Percentiles rank a stretch among this genome's conserved stretches.
These are phyloP conservation scores for Solanum peruvianum DNA, from an alignment of 257 asterid species.

Conservation along the genomic window DNA sequence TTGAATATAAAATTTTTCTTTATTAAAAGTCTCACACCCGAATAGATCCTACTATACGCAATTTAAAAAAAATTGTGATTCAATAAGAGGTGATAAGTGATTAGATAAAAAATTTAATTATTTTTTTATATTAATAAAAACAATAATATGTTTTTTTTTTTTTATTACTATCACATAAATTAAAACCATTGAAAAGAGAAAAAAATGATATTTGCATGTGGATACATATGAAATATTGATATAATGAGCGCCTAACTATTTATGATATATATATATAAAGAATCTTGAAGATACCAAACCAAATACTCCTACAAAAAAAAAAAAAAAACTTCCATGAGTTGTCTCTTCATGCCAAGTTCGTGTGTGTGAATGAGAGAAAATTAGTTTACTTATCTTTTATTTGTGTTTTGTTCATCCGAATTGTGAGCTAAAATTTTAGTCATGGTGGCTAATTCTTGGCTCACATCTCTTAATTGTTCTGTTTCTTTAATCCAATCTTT, in stretches of 20 bases:
- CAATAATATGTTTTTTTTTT: too few species aligned
- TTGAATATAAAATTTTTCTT: fast-evolving
- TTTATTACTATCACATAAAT: too few species aligned
- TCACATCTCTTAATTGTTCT: conserved; percentile 34
- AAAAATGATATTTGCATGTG: not conserved
- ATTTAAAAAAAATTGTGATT: too few species aligned
- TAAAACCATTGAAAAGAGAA: too few species aligned
- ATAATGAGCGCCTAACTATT: not conserved
- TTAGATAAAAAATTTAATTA: not conserved
- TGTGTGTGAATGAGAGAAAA: not conserved
- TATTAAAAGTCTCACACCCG: too few species aligned
- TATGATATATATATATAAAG: not conserved
- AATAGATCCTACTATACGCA: fast-evolving
- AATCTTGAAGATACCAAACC: not conserved
- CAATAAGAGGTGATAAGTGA: not conserved
- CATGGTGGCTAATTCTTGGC: conserved; percentile 26
- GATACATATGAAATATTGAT: not conserved
- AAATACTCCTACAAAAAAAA: too few species aligned
- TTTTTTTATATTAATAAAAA: not conserved
- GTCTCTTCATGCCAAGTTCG: not conserved
- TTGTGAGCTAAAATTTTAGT: not conserved
- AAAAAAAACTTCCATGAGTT: too few species aligned
- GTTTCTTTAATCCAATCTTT: conserved; percentile 19
- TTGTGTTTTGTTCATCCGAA: not conserved
- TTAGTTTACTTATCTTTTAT: not conserved